Base-by-base conservation (phyloP, 2,329 filamentous ascomycete species). In the Stagonosporopsis cucurbitacearum region DNA sequence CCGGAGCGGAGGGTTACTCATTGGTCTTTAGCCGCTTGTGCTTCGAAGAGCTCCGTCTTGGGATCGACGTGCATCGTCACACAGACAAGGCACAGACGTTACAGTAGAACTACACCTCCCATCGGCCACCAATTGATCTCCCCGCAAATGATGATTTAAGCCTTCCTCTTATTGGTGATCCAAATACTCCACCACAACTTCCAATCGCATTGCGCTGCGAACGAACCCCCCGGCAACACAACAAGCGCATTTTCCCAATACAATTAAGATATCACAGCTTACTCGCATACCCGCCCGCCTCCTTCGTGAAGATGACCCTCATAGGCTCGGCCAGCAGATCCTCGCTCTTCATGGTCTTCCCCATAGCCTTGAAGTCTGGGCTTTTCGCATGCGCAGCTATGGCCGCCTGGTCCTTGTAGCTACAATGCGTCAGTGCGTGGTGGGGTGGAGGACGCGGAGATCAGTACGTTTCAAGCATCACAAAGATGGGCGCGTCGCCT, bases 391-490 rank as follows among this genome's bases (percentile, higher is more conserved):
- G 72, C 6, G 60, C 55, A 12, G 63, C 65, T 6, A 74, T 52
- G 0, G 70, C 59, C 6, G 64, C 66, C 40, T 68, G 59, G 40
- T 73, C 62, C 41, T 70, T 71, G 57, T 75, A 74, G 11, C 71
- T 74, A 26, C 11, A 23, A 22, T n/a, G 20, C 26, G 26, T 23
- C 9, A 35, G 23, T 15, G 9, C 12, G 17, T 15, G 6, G 22
- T 15, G 20, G 20, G 4, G 3, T 7, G 12, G 9, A 23, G 28
- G 28, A 13, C 13, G 42, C 17, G 12, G 19, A n/a, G 20, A 17
- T 9, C 9, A 57, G 68, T 33, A 75, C 70, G 68, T 74, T 52
- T 75, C 73, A 1, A 74, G 55, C 59, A 75, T 67, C 13, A 74
- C 48, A 32, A 75, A 67, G 1, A 57, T 54, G 0, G 71, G 67